Evolutionary conservation across 805 yeast species (phyloP), one percentile per base, ranked within the genome.

Genomic region (Schwanniomyces occidentalis): DNA sequence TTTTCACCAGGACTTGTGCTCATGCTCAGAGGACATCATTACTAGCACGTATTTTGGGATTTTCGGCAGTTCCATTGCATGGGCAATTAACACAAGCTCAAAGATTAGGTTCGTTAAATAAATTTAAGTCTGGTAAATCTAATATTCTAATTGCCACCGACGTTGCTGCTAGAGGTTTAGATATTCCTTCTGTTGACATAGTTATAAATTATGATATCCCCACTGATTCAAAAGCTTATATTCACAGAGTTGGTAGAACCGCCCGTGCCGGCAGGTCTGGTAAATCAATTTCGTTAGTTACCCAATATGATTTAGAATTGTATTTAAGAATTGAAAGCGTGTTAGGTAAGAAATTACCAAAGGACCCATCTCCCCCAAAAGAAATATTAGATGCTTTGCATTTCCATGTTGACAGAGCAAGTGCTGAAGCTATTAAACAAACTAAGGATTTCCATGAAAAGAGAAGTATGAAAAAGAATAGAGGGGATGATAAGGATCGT

Each of bases 201-300:
- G 93, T 85, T 24, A 67, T 85, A 28, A 85, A 85, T 55, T 85
- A 80, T 48, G 93, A 85, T 55, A 78, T 85, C 34, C 93, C 95
- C 17, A 81, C 87, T 15, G 93, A 85, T 54, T 85, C 91, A 4
- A 86, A 85, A 57, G 86, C 89, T 8, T 85, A 82, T 51, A 81
- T 85, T 46, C 95, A 85, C 58, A 71, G 95, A 62, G 96, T 90
- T 21, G 97, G 97, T 38, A 82, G 97, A 69, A 89, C 96, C 21
- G 96, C 97, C 2, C 82, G 96, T 61, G 95, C 95, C 1, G 95
- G 96, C 13, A 75, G 89, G 48, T 78, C 91, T 0, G 96, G 96
- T 31, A 85, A 82, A 56, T 85, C 96, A 3, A 72, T 90, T 12
- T 84, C 95, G 2, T 66, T 90, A 38, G 95, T 89, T 20, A 90